Base-by-base conservation (phyloP, 768 basidiomycete species). In the Boletales sp. region DNA sequence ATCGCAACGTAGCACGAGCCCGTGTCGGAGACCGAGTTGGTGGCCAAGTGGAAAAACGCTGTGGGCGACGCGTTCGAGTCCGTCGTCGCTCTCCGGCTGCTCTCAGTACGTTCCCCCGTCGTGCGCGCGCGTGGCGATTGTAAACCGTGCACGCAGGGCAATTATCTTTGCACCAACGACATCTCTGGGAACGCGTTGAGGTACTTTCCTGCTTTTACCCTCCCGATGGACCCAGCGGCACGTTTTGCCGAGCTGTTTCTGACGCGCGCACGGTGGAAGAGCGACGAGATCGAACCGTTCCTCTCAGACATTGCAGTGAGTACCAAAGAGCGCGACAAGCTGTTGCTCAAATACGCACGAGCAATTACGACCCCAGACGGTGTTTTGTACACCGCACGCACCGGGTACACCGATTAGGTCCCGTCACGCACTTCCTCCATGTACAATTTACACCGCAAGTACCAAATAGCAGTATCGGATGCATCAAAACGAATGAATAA, bases 171-270 rank as follows among this genome's bases (percentile, higher is more conserved):
- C 15, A 68, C 75, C 71, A 18, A 55, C 69, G 15, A 58, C 70
- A n/a, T 68, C 62, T 41, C 50, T 39, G 72, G 55, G 19, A 52
- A 68, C 5, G 63, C 74, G 14, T 59, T 95, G 31, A 80, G 70
- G 13, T 93, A 92, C 69, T 90, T 94, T 63, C 86, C 93, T 12
- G 73, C 80, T 4, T 81, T 87, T 0, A 67, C 71, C 2, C 82
- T 98, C 21, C 89, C 94, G 1, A 65, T 79, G 0, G 87, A 91
- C 44, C 87, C 94, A 6, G 74, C 84, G 2, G 78, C 82, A 8
- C 85, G 95, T 14, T 98, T 98, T 70, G 67, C 79, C 12, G 91
- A 95, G 54, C 79, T 98, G 14, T 99, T 99, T 74, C 74, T 90
- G 35, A 87, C 86, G 9, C 82, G 86, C 6, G 54, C 79, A 18